Evolutionary conservation across 345 rosid genomes (phyloP).

Genomic region (Melastoma malabathricum): DNA sequence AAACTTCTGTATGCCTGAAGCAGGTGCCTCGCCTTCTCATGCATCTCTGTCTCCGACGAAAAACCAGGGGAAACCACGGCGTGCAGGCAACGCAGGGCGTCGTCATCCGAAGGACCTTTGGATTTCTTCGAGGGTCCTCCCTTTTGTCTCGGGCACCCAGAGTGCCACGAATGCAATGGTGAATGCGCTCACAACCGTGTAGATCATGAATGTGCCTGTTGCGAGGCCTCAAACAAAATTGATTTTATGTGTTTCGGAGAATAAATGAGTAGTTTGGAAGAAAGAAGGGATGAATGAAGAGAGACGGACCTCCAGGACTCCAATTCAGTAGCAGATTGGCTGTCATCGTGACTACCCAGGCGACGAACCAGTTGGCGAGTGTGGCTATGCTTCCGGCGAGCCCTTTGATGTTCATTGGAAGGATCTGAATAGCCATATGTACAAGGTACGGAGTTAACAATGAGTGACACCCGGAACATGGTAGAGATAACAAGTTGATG

Average conservation of each 20-base stretch:
- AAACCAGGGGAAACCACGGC: too few relatives aligned
- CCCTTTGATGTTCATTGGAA: constrained; percentile 79
- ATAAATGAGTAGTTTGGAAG: constrained; percentile 6
- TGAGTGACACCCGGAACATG: too few relatives aligned
- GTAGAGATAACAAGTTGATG: background rate
- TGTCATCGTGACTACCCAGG: constrained; percentile 71
- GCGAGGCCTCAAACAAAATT: background rate
- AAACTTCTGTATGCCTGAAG: too few relatives aligned
- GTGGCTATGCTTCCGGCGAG: constrained; percentile 93
- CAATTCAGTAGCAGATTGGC: constrained; percentile 77
- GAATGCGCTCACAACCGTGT: constrained; percentile 19
- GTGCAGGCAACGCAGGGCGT: too few relatives aligned
- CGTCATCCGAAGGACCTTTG: constrained; percentile 32
- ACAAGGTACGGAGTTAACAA: too few relatives aligned
- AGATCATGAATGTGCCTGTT: constrained; percentile 28
- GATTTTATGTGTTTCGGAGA: too few relatives aligned
- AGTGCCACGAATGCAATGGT: constrained; percentile 15
- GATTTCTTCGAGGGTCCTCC: constrained; percentile 36
- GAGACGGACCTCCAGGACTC: constrained; percentile 68
- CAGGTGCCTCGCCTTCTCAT: too few relatives aligned
- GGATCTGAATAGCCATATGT: constrained; percentile 57
- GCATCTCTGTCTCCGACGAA: too few relatives aligned
- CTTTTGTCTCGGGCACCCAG: constrained; percentile 37
- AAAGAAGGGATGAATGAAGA: too few relatives aligned
- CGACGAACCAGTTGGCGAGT: constrained; percentile 58